Evolutionary conservation across 1,139 yeast genomes (phyloP).

Genomic region (Pichia sp.): DNA sequence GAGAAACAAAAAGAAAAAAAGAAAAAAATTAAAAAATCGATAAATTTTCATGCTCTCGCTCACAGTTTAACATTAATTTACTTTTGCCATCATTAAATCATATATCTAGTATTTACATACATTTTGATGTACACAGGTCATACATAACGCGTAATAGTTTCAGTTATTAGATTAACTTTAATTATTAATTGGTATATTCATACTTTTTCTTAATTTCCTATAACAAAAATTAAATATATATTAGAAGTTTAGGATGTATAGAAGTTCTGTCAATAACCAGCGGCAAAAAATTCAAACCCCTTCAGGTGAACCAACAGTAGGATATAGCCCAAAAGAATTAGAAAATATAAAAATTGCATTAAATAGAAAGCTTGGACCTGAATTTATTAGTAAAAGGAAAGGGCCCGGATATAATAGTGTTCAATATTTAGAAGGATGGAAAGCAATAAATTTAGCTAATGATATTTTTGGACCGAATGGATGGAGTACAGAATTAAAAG

Average conservation of each 20-base stretch:
- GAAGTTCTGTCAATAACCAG: conserved; percentile 5
- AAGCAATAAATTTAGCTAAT: conserved; percentile 69
- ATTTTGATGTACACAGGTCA: no score
- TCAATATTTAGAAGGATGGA: conserved; percentile 77
- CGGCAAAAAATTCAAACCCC: conserved; percentile 12
- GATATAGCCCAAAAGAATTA: conserved; percentile 33
- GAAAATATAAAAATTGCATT: conserved; percentile 38
- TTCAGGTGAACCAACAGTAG: conserved; percentile 5
- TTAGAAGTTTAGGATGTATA: conserved; percentile 5
- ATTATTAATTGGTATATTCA: no score
- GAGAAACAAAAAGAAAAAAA: no score
- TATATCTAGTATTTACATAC: no score
- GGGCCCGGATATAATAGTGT: conserved; percentile 69
- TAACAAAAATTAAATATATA: not conserved
- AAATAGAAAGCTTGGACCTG: conserved; percentile 78
- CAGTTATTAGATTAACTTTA: not conserved
- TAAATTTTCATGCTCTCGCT: no score
- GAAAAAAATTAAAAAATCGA: no score
- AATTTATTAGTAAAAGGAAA: conserved; percentile 74
- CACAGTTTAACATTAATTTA: not conserved
- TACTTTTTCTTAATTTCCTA: no score
- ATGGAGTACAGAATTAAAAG: conserved; percentile 67
- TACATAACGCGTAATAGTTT: no score
- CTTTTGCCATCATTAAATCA: not conserved
- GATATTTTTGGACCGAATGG: conserved; percentile 79